Evolutionary conservation across 768 basidiomycete genomes (phyloP), one percentile per base, ranked within the genome.

Genomic region (Phaeotremella skinneri): DNA sequence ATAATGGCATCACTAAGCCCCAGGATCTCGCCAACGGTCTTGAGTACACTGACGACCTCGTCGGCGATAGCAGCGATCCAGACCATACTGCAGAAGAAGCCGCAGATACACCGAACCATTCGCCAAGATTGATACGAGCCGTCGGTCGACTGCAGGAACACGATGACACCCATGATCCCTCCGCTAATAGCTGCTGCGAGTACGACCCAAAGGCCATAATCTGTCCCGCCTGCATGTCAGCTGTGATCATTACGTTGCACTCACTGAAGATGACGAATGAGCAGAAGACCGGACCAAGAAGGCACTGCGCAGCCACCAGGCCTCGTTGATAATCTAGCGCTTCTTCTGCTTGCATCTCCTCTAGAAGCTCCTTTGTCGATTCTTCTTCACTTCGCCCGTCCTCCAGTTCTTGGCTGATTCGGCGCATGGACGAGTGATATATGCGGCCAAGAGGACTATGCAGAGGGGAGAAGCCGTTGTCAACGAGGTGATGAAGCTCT

Each of bases 21-120:
- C 71, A 99, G 89, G 52, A 98, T 89, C 72, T 87, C 84, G 4
- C 94, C 96, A 66, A 96, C 87, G 0, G 90, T 87, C 80, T 88
- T 86, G 9, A 98, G 82, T 11, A 97, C 86, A 49, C 87, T 83
- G 29, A 98, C 91, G 1, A 94, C 91, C 74, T 97, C 93, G 73
- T 96, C 92, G 0, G 93, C 92, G 49, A 98, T 92, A 4, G 89
- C 91, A 85, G 97, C 93, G 67, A 99, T 97, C 94, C 96, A 99
- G 6, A 97, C 86, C 61, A 97, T 84, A 2, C 91, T 82, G 26
- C 94, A 87, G 21, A 86, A 74, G 79, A 99, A 99, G 0, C 96
- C 94, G 82, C 93, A 86, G 23, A 85, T 87, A 70, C 91, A 94
- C 9, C 92, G 83, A 9, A 83, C 81, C 78, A 91, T 81, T 56